Conservation (phyloP, 2,329 filamentous ascomycete genomes). For the Ilyonectria mors-panacis region DNA sequence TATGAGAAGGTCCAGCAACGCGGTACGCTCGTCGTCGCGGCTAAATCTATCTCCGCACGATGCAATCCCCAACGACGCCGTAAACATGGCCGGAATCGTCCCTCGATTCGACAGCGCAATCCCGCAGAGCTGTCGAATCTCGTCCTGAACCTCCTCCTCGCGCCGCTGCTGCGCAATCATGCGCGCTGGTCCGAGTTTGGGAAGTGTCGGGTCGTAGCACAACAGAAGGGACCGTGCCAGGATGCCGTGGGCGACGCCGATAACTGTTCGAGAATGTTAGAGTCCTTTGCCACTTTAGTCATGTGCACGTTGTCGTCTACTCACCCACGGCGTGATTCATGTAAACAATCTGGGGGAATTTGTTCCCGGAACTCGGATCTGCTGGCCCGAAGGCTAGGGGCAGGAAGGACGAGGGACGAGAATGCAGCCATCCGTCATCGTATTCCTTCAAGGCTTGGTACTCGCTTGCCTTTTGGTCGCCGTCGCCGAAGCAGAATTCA, state of each 20-base stretch:
- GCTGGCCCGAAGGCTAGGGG: constrained; percentile 65
- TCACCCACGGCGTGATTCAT: constrained; percentile 68
- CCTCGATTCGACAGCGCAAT: constrained; percentile 70
- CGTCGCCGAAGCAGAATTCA: constrained; percentile 71
- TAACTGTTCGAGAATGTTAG: constrained; percentile 56
- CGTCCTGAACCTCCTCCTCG: constrained; percentile 60
- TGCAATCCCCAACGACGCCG: constrained; percentile 69
- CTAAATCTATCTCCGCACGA: constrained; percentile 65
- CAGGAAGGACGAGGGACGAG: constrained; percentile 65
- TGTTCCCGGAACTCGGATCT: constrained; percentile 50
- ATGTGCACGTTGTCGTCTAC: constrained; percentile 31
- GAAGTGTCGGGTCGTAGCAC: constrained; percentile 69
- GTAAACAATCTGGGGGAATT: constrained; percentile 73
- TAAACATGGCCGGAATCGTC: constrained; percentile 70
- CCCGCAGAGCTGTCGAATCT: constrained; percentile 70
- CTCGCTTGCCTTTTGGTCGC: constrained; percentile 46
- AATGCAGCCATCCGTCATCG: constrained; percentile 62
- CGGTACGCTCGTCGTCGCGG: constrained; percentile 62
- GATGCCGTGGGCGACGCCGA: constrained; percentile 73
- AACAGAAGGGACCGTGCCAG: constrained; percentile 70
- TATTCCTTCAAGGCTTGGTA: constrained; percentile 64
- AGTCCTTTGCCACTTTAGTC: background rate
- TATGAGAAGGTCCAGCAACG: constrained; percentile 62
- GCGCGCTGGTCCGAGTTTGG: constrained; percentile 61
- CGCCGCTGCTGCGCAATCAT: constrained; percentile 46